Conservation (phyloP, 352 stramenopile genomes). For the Globisporangium uncinulatum region DNA sequence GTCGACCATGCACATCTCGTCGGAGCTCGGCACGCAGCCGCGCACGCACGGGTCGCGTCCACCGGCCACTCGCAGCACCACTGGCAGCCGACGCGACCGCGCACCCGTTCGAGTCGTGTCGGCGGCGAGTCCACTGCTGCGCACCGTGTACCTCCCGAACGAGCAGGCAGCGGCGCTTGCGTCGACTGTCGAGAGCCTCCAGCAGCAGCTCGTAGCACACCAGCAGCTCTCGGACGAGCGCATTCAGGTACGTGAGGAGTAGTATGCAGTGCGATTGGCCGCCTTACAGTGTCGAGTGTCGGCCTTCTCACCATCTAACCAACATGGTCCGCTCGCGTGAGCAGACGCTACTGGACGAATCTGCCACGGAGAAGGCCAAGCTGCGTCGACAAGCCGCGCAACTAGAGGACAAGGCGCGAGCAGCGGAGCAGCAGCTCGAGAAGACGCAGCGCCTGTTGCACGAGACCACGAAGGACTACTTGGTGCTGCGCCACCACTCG, state of each 20-base stretch:
- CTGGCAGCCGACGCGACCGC: slow-evolving; percentile 4
- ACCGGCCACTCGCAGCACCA: slow-evolving; percentile 1
- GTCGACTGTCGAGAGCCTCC: slow-evolving; percentile 46
- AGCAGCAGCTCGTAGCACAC: slow-evolving; percentile 52
- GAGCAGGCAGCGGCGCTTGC: slow-evolving; percentile 49
- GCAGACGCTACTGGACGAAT: slow-evolving; percentile 46
- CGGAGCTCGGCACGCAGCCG: slow-evolving; percentile 13
- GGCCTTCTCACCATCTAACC: too few species aligned
- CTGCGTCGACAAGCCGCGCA: slow-evolving; percentile 31
- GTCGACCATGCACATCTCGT: slow-evolving; percentile 74
- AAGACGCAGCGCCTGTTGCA: slow-evolving; percentile 56
- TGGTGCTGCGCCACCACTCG: slow-evolving; percentile 62
- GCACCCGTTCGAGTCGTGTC: slow-evolving; percentile 9
- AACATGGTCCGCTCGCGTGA: too few species aligned
- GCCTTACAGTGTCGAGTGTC: too few species aligned
- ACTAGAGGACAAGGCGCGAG: slow-evolving; percentile 25
- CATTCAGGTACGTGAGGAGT: slow-evolving; percentile 32
- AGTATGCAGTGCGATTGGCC: too few species aligned
- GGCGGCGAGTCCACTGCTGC: slow-evolving; percentile 40
- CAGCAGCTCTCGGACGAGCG: slow-evolving; percentile 49
- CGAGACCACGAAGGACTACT: slow-evolving; percentile 72
- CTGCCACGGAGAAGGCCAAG: slow-evolving; percentile 49
- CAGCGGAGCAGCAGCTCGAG: slow-evolving; percentile 39
- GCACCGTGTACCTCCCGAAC: slow-evolving; percentile 77
- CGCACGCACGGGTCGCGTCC: not conserved